Conservation (phyloP, 2,329 filamentous ascomycete species). For the Fonsecaea multimorphosa region DNA sequence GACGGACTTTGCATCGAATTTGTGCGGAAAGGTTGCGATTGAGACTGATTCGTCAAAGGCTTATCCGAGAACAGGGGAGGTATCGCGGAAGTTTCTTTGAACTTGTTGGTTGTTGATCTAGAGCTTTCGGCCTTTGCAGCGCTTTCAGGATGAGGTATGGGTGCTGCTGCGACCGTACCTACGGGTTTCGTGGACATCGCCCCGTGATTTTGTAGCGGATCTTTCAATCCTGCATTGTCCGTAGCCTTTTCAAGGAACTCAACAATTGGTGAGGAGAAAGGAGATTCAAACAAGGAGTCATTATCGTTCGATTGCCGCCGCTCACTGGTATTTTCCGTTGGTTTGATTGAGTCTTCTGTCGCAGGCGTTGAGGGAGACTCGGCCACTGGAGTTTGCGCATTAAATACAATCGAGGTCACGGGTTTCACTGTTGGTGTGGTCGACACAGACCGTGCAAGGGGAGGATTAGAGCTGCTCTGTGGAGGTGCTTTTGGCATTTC, state of each 20-base stretch:
- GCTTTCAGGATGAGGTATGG: conserved; percentile 1
- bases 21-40: conserved; percentile 1
- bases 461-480: conserved; percentile 21
- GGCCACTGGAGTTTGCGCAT: conserved; percentile 12
- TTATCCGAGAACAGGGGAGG: conserved; percentile 32
- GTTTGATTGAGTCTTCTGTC: conserved; percentile 13
- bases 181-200: not conserved
- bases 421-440: conserved; percentile 1
- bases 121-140: not conserved
- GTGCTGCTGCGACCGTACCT: not conserved
- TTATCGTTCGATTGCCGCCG: conserved; percentile 2
- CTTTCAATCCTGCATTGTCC: conserved; percentile 27
- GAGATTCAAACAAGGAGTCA: conserved; percentile 28
- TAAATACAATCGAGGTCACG: not conserved
- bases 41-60: not conserved
- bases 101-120: not conserved
- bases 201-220: not conserved
- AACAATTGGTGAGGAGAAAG: conserved; percentile 29
- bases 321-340: conserved; percentile 4
- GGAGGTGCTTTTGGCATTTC: conserved; percentile 9
- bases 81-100: conserved; percentile 11
- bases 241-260: conserved; percentile 31
- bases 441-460: conserved; percentile 10
- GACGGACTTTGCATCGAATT: not conserved
- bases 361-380: conserved; percentile 21